Conservation (phyloP, 129 eudicot species). For the Flaveria ramosissima region DNA sequence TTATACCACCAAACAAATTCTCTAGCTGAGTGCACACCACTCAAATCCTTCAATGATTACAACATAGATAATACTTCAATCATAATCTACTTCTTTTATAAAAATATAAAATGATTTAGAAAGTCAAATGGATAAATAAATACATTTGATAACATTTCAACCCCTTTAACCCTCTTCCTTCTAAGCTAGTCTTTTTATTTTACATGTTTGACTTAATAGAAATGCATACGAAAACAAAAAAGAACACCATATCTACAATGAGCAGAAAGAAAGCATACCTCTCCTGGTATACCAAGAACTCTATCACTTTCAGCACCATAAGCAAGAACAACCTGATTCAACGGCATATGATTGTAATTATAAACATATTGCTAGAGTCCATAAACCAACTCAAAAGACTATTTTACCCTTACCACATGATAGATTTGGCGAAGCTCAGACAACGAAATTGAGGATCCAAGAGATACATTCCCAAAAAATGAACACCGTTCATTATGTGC, state of each 20-base stretch:
- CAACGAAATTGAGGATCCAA: conserved; percentile 79
- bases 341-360: conserved; percentile 13
- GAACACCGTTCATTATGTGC: conserved; percentile 69
- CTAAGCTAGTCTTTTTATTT: not conserved
- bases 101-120: not conserved
- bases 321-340: conserved; percentile 85
- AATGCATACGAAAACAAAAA: not conserved
- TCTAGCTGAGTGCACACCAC: conserved; percentile 86
- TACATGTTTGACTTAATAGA: not conserved
- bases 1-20: conserved; percentile 99
- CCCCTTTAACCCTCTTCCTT: not conserved
- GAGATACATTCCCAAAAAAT: conserved; percentile 79
- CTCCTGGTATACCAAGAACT: conserved; percentile 81
- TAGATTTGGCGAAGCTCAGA: conserved; percentile 82
- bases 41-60: conserved; percentile 51
- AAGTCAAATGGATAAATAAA: not conserved
- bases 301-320: conserved; percentile 98
- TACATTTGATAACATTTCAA: not conserved
- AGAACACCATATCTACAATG: not conserved
- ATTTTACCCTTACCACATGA: conserved; percentile 67
- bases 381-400: conserved; percentile 14
- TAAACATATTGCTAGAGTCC: not conserved
- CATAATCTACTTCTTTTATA: not conserved
- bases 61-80: not conserved
- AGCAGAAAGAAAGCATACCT: conserved; percentile 43